Conservation (phyloP, 2,329 filamentous ascomycete genomes). For the Hypoxylon sp. region DNA sequence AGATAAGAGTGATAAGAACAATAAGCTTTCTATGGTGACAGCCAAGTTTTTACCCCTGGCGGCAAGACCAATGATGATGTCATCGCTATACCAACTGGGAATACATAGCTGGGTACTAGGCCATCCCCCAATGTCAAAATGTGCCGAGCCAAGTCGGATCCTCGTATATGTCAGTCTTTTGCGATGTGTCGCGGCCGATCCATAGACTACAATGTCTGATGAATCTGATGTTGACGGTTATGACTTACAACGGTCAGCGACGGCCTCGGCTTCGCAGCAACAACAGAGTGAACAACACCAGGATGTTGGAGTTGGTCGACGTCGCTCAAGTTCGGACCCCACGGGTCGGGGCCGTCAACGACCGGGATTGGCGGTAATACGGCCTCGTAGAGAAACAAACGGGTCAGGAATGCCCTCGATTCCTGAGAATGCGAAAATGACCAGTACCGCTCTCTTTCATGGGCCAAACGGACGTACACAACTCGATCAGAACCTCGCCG, state of each 20-base stretch:
- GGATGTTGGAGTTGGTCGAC: slow-evolving; percentile 35
- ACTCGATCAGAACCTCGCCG: slow-evolving; percentile 75
- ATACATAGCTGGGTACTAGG: slow-evolving; percentile 22
- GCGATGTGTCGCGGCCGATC: slow-evolving; percentile 20
- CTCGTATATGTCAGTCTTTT: slow-evolving; percentile 12
- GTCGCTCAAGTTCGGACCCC: slow-evolving; percentile 51
- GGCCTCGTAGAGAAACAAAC: slow-evolving; percentile 42
- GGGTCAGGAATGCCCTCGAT: slow-evolving; percentile 39
- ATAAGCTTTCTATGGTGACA: slow-evolving; percentile 19
- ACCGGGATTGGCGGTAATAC: slow-evolving; percentile 45
- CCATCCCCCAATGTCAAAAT: slow-evolving; percentile 26
- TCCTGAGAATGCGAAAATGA: slow-evolving; percentile 42
- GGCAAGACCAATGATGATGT: slow-evolving; percentile 32
- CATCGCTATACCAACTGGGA: slow-evolving; percentile 19
- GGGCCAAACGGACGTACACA: slow-evolving; percentile 57
- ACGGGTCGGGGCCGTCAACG: slow-evolving; percentile 45
- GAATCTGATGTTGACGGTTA: slow-evolving; percentile 39
- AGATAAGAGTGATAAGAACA: slow-evolving; percentile 16
- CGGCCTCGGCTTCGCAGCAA: slow-evolving; percentile 19
- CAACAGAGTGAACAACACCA: slow-evolving; percentile 23
- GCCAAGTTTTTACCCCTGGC: slow-evolving; percentile 39
- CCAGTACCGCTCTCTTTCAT: slow-evolving; percentile 50
- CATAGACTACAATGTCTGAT: slow-evolving; percentile 43
- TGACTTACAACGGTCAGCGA: slow-evolving; percentile 37
- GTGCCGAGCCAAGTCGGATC: slow-evolving; percentile 26